phyloP scores from a whole-genome alignment of 2,329 filamentous ascomycete species.

The Monilinia polystroma region DNA sequence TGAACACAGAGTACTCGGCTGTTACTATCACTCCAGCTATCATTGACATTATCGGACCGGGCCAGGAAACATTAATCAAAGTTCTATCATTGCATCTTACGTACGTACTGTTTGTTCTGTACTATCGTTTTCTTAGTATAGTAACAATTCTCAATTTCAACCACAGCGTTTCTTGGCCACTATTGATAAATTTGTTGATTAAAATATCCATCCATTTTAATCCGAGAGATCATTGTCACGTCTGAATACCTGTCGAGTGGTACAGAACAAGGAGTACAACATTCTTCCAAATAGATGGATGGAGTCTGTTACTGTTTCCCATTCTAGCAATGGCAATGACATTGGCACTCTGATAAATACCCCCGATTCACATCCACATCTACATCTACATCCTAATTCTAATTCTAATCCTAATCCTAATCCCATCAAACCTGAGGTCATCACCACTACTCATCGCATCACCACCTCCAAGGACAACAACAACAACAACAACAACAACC shows the following conservation, averaged over 20 bases:
- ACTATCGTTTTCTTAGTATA: not conserved
- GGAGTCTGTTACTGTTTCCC: slow-evolving; percentile 30
- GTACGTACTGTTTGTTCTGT: too few relatives aligned
- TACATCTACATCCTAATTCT: too few relatives aligned
- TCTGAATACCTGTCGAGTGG: not conserved
- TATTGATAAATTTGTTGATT: not conserved
- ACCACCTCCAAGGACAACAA: not conserved
- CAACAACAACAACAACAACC: too few relatives aligned
- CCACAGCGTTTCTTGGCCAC: not conserved
- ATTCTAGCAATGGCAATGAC: slow-evolving; percentile 29
- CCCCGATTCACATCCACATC: too few relatives aligned
- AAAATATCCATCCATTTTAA: not conserved
- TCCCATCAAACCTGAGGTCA: not conserved
- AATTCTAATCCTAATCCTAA: not conserved
- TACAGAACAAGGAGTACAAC: slow-evolving; percentile 22
- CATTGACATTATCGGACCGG: not conserved
- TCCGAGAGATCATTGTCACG: not conserved
- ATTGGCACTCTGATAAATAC: slow-evolving; percentile 23
- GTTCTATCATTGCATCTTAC: too few relatives aligned
- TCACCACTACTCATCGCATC: too few relatives aligned
- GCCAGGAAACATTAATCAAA: not conserved
- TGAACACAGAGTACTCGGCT: not conserved
- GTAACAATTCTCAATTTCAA: slow-evolving; percentile 10
- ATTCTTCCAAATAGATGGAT: slow-evolving; percentile 35
- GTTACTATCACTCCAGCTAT: not conserved